Base-by-base conservation (phyloP, 140 eudicot species). In the Bidens hawaiensis region DNA sequence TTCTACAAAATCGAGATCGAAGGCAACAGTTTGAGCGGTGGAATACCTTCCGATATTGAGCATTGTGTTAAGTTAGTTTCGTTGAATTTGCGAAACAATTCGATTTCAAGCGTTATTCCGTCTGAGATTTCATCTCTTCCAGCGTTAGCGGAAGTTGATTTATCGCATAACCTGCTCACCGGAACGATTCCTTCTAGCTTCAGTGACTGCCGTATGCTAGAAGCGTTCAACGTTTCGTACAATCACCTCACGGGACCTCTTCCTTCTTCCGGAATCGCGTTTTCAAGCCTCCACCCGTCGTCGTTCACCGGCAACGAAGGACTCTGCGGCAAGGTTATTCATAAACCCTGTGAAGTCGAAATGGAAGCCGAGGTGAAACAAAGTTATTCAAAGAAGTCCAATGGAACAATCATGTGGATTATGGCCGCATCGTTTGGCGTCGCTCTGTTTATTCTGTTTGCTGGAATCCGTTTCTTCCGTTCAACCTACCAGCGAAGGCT, bases 91-190 rank as follows among this genome's bases (percentile, higher is more conserved):
- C 69, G 82, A 7, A 48, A 60, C 5, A 94, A 94, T 72, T 79
- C 74, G 3, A 69, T 94, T n/a, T 81, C 95, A 0, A 96, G 99
- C 22, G 77, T 88, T 43, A 94, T 94, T 52, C 99, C 99, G 0
- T 85, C 84, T 89, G 97, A 94, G 61, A 83, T 94, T 40, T 88
- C 99, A 2, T 81, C 86, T 1, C 81, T 94, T 41, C 99, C 95
- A 1, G 75, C 95, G 1, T 85, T 94, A 22, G 88, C 85, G 2
- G 87, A 84, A 19, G 87, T 91, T 25, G 96, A 87, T 79, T 42
- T 91, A 21, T 87, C 96, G 0, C 90, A 85, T 55, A 91, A 91
- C 36, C 31, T 38, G 5, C 82, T 91, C 12, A 78, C 87, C 0
- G 99, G 99, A 2, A 65, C 85, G 0, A 91, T 91, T 63, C 95